These are phyloP conservation scores for Mycocentrospora acerina DNA, from an alignment of 2,329 filamentous ascomycete species.

Conservation along the genomic window DNA sequence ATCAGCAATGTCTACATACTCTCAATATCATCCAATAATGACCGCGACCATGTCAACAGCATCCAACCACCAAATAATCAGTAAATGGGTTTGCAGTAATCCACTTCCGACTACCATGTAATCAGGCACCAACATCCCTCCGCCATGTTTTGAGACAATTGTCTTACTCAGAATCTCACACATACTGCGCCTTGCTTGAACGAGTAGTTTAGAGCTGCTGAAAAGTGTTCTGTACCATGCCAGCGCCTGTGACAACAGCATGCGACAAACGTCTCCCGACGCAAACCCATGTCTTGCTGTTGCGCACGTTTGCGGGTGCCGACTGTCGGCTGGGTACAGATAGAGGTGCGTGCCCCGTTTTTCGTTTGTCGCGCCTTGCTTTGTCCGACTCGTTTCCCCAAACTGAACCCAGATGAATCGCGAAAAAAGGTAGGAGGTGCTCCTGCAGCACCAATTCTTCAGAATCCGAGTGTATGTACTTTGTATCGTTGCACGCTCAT, in stretches of 20 bases:
- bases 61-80: constrained; percentile 24
- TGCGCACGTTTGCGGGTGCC: constrained; percentile 10
- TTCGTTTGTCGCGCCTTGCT: constrained; percentile 13
- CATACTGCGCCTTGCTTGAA: neutral
- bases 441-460: no score
- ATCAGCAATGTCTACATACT: constrained; percentile 39
- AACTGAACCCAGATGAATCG: no score
- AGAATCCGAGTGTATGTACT: no score
- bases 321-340: constrained; percentile 11
- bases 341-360: constrained; percentile 31
- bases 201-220: constrained; percentile 4
- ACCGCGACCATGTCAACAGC: constrained; percentile 31
- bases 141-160: constrained; percentile 1
- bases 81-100: constrained; percentile 25
- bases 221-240: constrained; percentile 6
- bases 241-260: constrained; percentile 17
- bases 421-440: no score
- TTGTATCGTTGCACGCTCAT: no score
- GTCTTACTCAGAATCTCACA: no score
- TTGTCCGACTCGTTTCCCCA: neutral
- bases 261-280: constrained; percentile 5
- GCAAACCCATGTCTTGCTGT: constrained; percentile 7
- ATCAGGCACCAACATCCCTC: constrained; percentile 15
- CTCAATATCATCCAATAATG: constrained; percentile 35
- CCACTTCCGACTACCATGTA: constrained; percentile 27